Evolutionary conservation across 2,329 filamentous ascomycete genomes (phyloP), one percentile per base, ranked within the genome.

Genomic region (Penicillium sp.): DNA sequence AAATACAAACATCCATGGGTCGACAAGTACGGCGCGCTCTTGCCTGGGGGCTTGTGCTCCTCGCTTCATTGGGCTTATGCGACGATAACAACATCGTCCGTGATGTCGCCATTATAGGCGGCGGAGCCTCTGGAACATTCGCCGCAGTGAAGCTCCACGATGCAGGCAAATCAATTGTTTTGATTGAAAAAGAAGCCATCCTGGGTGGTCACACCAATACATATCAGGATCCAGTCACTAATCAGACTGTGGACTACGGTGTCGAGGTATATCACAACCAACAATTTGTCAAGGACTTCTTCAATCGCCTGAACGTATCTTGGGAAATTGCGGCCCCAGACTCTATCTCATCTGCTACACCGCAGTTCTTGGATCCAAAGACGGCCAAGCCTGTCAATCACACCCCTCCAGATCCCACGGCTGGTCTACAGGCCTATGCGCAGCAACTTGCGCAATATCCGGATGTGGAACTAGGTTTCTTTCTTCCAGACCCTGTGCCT

Each of bases 401-500:
- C 55, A 45, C 56, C 44, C 14, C 43, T 13, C 42, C 59, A 14
- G 19, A 58, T 52, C 22, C 51, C 49, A 47, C 31, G 2, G 39
- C 51, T 0, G 54, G 24, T 0, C 44, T 59, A 1, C 6, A 33
- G 6, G 53, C 56, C 19, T 56, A 67, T 58, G 59, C 78, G 67
- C 14, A 76, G 60, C 1, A 70, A 71, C 42, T 73, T 58, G 51
- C 72, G 10, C 46, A 59, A 22, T 63, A 61, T 39, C 43, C 56
- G 8, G n/a, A 46, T 11, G 39, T 64, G 6, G 56, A 61, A 10
- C 8, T 14, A 6, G 62, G 62, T 0, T 61, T 61, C 56, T 76
- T 80, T 22, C 68, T 81, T 0, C 76, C 79, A 0, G 62, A 70
- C 14, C 71, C 73, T 7, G 74, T 82, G 0, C 79, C 80, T 0